Conservation (phyloP, 805 yeast species). For the Kodamaea hsintzibuensis region DNA sequence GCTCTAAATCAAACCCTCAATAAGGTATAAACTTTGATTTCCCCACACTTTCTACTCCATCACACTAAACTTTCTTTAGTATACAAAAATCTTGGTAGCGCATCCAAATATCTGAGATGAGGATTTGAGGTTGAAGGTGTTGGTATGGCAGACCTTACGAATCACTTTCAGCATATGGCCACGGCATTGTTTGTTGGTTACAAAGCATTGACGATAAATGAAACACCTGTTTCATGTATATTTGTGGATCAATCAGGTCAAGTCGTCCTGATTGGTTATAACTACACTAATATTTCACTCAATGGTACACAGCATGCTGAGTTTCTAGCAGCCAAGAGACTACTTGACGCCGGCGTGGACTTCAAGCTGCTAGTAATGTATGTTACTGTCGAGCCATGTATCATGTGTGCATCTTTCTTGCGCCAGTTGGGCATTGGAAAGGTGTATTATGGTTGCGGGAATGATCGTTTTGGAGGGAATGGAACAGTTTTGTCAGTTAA, state of each 20-base stretch:
- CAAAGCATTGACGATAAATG: constrained; percentile 62
- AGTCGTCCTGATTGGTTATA: constrained; percentile 75
- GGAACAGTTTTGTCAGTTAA: constrained; percentile 73
- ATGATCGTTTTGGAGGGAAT: constrained; percentile 95
- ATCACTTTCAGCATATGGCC: constrained; percentile 47
- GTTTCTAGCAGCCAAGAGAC: constrained; percentile 67
- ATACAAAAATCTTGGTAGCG: neutral
- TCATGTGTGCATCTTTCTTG: constrained; percentile 94
- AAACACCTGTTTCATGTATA: constrained; percentile 85
- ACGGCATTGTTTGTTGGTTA: constrained; percentile 58
- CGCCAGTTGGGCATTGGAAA: constrained; percentile 72
- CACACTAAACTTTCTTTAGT: neutral
- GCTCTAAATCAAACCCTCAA: too few relatives aligned
- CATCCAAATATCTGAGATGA: neutral
- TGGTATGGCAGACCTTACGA: constrained; percentile 10
- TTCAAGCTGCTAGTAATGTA: constrained; percentile 67
- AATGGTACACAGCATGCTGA: constrained; percentile 95
- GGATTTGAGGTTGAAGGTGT: neutral
- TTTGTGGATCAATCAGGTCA: constrained; percentile 43
- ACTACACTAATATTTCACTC: constrained; percentile 79
- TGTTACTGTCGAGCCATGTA: constrained; percentile 97
- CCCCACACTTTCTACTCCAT: too few relatives aligned
- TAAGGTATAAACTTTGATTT: too few relatives aligned
- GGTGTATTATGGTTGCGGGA: constrained; percentile 90
- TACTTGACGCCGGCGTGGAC: constrained; percentile 15